Base-by-base conservation (phyloP, 768 basidiomycete species). In the Trametes villosa region DNA sequence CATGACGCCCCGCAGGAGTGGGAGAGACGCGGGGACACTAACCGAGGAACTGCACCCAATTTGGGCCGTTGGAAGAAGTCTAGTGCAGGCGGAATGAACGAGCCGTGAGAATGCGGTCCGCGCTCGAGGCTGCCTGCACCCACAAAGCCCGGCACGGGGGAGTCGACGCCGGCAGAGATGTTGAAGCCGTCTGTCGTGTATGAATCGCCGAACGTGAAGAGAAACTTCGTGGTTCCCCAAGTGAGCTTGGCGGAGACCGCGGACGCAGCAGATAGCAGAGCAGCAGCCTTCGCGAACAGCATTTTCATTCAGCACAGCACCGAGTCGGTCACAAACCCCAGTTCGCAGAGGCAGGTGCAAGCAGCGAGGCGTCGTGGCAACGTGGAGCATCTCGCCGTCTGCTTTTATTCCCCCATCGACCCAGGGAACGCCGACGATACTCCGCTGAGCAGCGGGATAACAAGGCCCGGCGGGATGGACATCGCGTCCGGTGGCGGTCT, bases 161-260 rank as follows among this genome's bases (percentile, higher is more conserved):
- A 83, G 61, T 82, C 64, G 15, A 86, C 72, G 8, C 85, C 85
- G 9, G 78, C 79, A 18, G 85, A 83, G 52, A 86, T 77, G 63
- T 86, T 86, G 68, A 79, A 87, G 9, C 86, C 85, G 54, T 81
- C 79, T 4, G 82, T 74, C 1, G 83, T 84, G 69, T 87, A 87
- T 0, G 84, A 87, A 65, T 87, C 86, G 11, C 86, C 86, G 64
- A 87, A 87, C 1, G 81, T 77, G 63, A 88, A 83, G 51, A 87
- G 65, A 66, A 79, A 86, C 63, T 85, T 71, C 4, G 73, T 86
- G 15, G 76, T 74, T 13, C 75, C 76, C 86, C 85, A 86, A 8
- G 81, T 77, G 2, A 83, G 72, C 52, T 68, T 66, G 44, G 62
- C 67, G n/a, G 58, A 38, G 9, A 49, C 66, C 12, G 54, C 36